Percentiles rank a stretch among this genome's conserved stretches.
These are phyloP conservation scores for Trichomonas vaginalis DNA, from an alignment of 208 protist species.

Conservation along the genomic window DNA sequence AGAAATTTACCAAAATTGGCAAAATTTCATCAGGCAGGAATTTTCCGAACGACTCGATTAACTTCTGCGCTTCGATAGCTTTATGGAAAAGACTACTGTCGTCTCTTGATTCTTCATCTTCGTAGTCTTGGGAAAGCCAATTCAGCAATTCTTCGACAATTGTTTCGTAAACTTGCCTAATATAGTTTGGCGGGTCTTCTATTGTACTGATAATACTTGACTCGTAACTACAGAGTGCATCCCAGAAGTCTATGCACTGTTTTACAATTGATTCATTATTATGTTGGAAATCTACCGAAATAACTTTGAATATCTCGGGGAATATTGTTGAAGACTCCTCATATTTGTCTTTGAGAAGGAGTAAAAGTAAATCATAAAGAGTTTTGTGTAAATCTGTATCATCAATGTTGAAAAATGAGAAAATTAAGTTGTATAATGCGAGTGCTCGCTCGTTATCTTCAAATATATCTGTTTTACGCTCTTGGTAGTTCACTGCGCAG, in stretches of 20 bases:
- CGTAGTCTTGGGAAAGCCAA: not conserved
- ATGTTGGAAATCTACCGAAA: not conserved
- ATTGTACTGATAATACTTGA: not conserved
- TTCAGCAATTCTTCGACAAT: not conserved
- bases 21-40: not conserved
- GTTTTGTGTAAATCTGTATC: not conserved
- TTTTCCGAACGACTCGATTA: not conserved
- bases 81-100: not conserved
- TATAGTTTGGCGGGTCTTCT: not conserved
- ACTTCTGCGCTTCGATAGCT: not conserved
- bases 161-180: not conserved
- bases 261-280: not conserved
- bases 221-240: not conserved
- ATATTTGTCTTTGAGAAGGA: not conserved
- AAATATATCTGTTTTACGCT: not conserved
- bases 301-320: not conserved
- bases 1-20: not conserved
- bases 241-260: not conserved
- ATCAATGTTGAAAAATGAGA: not conserved
- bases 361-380: not conserved
- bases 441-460: not conserved
- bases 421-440: not conserved
- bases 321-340: not conserved
- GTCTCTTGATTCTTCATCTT: not conserved
- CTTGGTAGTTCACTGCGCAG: not conserved